phyloP scores from a whole-genome alignment of 2,329 filamentous ascomycete genomes.

The Cladosporium sphaerospermum region DNA sequence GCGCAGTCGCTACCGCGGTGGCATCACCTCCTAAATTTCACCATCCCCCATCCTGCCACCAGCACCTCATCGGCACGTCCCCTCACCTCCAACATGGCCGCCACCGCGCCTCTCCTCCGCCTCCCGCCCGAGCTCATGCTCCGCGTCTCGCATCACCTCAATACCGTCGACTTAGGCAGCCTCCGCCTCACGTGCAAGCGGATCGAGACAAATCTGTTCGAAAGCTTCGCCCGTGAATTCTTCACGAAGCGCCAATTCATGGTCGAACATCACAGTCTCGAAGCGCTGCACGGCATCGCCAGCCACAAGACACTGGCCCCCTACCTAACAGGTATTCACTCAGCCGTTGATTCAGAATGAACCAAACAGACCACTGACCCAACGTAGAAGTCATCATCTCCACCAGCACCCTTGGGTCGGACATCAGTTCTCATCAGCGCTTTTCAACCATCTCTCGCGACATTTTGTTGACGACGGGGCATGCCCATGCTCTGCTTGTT shows the following conservation, averaged over 20 bases:
- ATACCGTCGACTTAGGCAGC: slow-evolving; percentile 49
- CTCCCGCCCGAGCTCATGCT: slow-evolving; percentile 54
- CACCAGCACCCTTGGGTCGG: background rate
- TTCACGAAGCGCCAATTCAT: slow-evolving; percentile 63
- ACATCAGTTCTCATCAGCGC: slow-evolving; percentile 2
- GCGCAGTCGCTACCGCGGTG: no score
- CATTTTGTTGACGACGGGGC: slow-evolving; percentile 36
- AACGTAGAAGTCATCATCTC: slow-evolving; percentile 1
- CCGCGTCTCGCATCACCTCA: slow-evolving; percentile 48
- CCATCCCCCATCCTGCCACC: background rate
- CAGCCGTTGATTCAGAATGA: background rate
- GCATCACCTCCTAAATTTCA: background rate
- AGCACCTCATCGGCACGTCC: background rate
- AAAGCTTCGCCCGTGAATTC: slow-evolving; percentile 55
- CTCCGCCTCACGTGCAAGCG: slow-evolving; percentile 52
- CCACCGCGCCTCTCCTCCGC: slow-evolving; percentile 25
- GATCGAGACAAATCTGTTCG: slow-evolving; percentile 49
- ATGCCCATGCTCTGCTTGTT: slow-evolving; percentile 48
- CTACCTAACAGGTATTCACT: slow-evolving; percentile 39
- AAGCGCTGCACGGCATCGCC: slow-evolving; percentile 42
- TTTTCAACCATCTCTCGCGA: slow-evolving; percentile 17
- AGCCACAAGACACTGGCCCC: slow-evolving; percentile 33
- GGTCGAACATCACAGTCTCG: slow-evolving; percentile 52
- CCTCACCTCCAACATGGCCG: slow-evolving; percentile 1
- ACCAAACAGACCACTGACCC: slow-evolving; percentile 8